Percentiles rank a stretch among this genome's conserved stretches.
Conservation (phyloP, 164 flowering plant species). For the Stephania cephalantha region DNA sequence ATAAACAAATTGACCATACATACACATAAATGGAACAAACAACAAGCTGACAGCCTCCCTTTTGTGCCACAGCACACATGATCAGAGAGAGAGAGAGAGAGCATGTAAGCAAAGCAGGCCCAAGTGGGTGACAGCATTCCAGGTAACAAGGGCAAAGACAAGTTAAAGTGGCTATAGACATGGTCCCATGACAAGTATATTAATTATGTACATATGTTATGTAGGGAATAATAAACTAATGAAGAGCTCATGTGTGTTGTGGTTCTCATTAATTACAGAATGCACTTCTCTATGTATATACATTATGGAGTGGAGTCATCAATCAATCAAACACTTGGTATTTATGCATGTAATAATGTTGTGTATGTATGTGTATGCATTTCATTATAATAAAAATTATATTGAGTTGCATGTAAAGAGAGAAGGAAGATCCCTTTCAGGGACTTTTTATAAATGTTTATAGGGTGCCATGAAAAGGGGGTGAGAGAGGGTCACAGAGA, state of each 20-base stretch:
- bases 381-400: too few relatives aligned
- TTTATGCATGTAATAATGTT: too few relatives aligned
- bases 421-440: constrained; percentile 8
- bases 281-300: neutral
- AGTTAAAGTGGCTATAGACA: neutral
- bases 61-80: neutral
- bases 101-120: neutral
- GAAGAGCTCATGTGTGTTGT: too few relatives aligned
- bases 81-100: too few relatives aligned
- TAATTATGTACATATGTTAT: too few relatives aligned
- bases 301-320: neutral
- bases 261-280: too few relatives aligned
- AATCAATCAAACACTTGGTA: neutral
- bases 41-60: neutral
- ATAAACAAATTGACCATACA: neutral
- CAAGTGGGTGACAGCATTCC: constrained; percentile 2
- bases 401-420: neutral
- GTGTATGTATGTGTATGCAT: too few relatives aligned
- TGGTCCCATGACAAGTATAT: neutral
- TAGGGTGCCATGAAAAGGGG: neutral
- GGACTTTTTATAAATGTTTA: neutral
- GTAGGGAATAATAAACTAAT: neutral
- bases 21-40: too few relatives aligned
- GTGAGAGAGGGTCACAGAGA: neutral
- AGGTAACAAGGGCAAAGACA: neutral